Base-by-base conservation (phyloP, 805 yeast genomes). In the Metschnikowia arizonensis region DNA sequence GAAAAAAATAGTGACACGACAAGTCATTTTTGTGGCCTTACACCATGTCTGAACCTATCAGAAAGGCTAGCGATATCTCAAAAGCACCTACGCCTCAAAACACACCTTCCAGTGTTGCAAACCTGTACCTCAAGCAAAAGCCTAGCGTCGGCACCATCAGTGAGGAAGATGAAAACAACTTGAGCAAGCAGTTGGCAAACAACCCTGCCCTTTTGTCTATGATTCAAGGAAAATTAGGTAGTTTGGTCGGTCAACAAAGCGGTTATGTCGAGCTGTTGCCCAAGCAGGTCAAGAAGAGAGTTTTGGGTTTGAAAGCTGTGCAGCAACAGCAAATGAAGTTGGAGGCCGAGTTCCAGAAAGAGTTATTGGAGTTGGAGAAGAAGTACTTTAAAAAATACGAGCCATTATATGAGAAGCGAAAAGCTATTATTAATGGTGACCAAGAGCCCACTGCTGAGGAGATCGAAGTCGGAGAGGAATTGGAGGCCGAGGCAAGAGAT, bases 31-130 rank as follows among this genome's bases (percentile, higher is more conserved):
- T 21, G 36, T 33, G 23, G 17, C 26, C 29, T 10, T 28, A 32
- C 33, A 24, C 31, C 40, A 88, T 89, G 97, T 79, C 91, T 40
- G 91, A 84, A 68, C 96, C 96, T 33, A 89, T 89, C 67, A 85
- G 83, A 73, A 81, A 81, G 61, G 62, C 65, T 53, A 85, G 84
- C 62, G 88, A 87, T 62, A 79, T 87, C 54, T 85, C 91, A 52
- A 81, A 82, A 59, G 98, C 99, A 5, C 99, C 99, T 36, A 93
- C 99, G 1, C 99, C 99, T 4, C 99, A 93, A 63, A 93, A 93
- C 75, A 93, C 99, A 1, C 99, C 99, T 12, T 87, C 98, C 3
- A 82, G 91, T 29, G 86, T 84, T 30, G 76, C 88, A 33, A 82
- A 81, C 50, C 83, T 90, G 18, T 86, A 82, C 61, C 70, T 88